Evolutionary conservation across 345 rosid species (phyloP).

Genomic region (Populus euphratica): DNA sequence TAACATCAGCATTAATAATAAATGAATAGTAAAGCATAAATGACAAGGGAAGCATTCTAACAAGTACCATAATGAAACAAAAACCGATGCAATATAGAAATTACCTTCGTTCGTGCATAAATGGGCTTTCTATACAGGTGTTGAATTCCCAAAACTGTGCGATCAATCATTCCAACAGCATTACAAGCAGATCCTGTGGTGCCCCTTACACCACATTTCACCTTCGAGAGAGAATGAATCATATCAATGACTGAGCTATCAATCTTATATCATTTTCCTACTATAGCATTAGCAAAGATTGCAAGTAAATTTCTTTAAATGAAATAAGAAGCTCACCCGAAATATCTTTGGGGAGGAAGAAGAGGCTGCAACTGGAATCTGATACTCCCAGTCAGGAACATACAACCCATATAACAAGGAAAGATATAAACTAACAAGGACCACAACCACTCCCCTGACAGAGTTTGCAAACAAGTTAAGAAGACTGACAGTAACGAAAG

Average conservation of each 20-base stretch:
- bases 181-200: conserved; percentile 83
- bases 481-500: neutral
- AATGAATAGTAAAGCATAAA: neutral
- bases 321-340: conserved; percentile 37
- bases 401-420: conserved; percentile 58
- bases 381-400: conserved; percentile 79
- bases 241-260: neutral
- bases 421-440: conserved; percentile 45
- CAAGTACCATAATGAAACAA: conserved; percentile 4
- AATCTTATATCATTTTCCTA: neutral
- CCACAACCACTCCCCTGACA: conserved; percentile 53
- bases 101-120: conserved; percentile 61
- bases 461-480: neutral
- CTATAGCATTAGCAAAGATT: neutral
- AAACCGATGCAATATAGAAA: conserved; percentile 2
- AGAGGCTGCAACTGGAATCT: conserved; percentile 42
- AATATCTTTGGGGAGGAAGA: conserved; percentile 38
- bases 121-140: conserved; percentile 70
- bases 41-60: neutral
- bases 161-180: conserved; percentile 81
- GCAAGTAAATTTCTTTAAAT: neutral
- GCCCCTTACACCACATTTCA: conserved; percentile 73
- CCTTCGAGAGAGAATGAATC: conserved; percentile 38
- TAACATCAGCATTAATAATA: neutral
- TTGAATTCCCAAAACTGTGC: conserved; percentile 54